Evolutionary conservation across 805 yeast genomes (phyloP).

Genomic region (Metschnikowia santaceciliae): DNA sequence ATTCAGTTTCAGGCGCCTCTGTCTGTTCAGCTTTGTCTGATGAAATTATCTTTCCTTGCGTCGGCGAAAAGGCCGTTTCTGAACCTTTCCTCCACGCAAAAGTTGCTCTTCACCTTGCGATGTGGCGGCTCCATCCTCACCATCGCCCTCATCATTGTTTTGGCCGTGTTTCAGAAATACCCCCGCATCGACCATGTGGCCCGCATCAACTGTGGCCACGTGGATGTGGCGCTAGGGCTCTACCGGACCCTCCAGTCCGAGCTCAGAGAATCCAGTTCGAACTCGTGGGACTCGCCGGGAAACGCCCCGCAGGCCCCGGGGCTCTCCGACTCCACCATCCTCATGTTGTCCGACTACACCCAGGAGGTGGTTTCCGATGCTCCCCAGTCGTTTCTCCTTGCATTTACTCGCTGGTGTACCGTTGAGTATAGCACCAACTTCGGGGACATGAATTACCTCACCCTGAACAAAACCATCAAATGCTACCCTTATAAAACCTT

Average conservation of each 20-base stretch:
- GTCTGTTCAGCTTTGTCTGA: not conserved
- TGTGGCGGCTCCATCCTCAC: constrained; percentile 17
- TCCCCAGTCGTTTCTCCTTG: constrained; percentile 43
- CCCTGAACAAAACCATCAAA: constrained; percentile 4
- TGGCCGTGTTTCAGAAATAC: constrained; percentile 1
- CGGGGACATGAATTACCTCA: not conserved
- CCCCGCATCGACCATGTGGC: constrained; percentile 23
- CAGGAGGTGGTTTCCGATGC: constrained; percentile 42
- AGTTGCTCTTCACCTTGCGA: constrained; percentile 24
- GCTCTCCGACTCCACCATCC: constrained; percentile 48
- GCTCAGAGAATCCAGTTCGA: constrained; percentile 18
- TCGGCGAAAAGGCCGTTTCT: constrained; percentile 18
- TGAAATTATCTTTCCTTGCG: not conserved
- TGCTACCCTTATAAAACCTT: constrained; percentile 7
- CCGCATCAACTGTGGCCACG: constrained; percentile 47
- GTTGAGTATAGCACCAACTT: constrained; percentile 10
- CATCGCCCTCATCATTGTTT: constrained; percentile 3
- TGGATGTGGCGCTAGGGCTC: constrained; percentile 51
- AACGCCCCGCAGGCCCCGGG: constrained; percentile 26
- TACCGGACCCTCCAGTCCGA: constrained; percentile 31
- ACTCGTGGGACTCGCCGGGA: constrained; percentile 9
- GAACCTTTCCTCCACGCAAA: constrained; percentile 25
- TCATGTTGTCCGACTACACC: constrained; percentile 43
- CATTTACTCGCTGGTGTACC: constrained; percentile 10
- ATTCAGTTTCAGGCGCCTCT: too few species aligned